Evolutionary conservation across 2,329 filamentous ascomycete species (phyloP), one percentile per base, ranked within the genome.

Genomic region (Didymella keratinophila): DNA sequence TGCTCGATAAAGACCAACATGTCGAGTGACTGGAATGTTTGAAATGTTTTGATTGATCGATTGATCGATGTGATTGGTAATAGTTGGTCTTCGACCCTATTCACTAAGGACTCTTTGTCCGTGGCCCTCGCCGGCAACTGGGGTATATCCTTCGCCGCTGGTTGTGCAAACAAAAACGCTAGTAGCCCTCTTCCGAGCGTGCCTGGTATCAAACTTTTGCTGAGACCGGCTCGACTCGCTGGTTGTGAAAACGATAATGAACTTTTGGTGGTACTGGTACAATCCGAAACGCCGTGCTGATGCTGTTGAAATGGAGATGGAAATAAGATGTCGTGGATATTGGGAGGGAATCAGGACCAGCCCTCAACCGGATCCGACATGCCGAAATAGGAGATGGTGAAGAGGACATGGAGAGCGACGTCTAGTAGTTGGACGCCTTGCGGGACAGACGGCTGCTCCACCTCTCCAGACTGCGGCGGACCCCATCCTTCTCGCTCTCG

Each of bases 261-360:
- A 67, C 60, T 66, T 70, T 68, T 67, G 39, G 11, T 63, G 42
- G 34, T 41, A 20, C 45, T 53, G 57, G 16, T 63, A 49, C n/a
- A 56, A 52, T 60, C 44, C 49, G 56, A 60, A 62, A 66, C 71
- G 70, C 69, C 67, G 21, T 56, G 58, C 44, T 54, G 61, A 69
- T 70, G 67, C 65, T 61, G 25, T 45, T 52, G 52, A 58, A 58
- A 41, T 41, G 23, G 43, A 43, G 61, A 52, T 41, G 28, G 20
- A 36, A 7, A 18, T 16, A 32, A 18, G 20, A 28, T 52, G 51
- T 54, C 41, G 46, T 46, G 20, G 23, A 21, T 46, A 18, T 18
- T 32, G 43, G 39, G 73, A 76, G 74, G 75, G 74, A 76, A 69
- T 77, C 73, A 74, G 73, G 69, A 76, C 71, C 74, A 76, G 74